These are phyloP conservation scores for Geotrichum ghanense DNA, from an alignment of 805 yeast genomes.

Conservation along the genomic window DNA sequence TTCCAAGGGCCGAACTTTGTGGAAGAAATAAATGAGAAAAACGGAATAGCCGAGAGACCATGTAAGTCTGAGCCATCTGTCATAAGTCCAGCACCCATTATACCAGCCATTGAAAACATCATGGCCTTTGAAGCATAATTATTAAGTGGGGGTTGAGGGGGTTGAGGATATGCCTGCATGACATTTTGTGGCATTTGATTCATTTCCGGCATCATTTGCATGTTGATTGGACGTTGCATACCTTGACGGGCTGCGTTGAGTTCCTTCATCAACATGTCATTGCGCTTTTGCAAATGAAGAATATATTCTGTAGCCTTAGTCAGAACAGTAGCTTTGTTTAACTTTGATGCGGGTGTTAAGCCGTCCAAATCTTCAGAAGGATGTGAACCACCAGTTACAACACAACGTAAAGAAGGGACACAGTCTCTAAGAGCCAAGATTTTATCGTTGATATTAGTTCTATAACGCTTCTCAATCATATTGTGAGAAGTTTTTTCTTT, in stretches of 20 bases:
- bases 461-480: conserved; percentile 69
- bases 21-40: conserved; percentile 7
- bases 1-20: conserved; percentile 5
- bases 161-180: conserved; percentile 4
- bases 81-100: conserved; percentile 24
- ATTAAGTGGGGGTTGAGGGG: conserved; percentile 6
- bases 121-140: conserved; percentile 18
- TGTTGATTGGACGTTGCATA: neutral
- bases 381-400: conserved; percentile 36
- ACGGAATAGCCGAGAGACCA: conserved; percentile 25
- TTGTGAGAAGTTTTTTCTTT: conserved; percentile 55
- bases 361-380: conserved; percentile 55
- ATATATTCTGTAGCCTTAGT: conserved; percentile 76
- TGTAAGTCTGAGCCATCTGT: conserved; percentile 16
- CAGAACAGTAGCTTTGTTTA: conserved; percentile 68
- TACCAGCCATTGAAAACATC: conserved; percentile 29
- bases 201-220: conserved; percentile 4
- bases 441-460: conserved; percentile 66
- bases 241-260: conserved; percentile 28
- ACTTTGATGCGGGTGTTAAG: conserved; percentile 58
- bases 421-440: conserved; percentile 60
- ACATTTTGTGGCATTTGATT: conserved; percentile 5
- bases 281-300: conserved; percentile 54
- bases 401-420: conserved; percentile 65
- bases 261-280: conserved; percentile 39